Evolutionary conservation across 2,329 filamentous ascomycete genomes (phyloP).

Genomic region (Paraphaeosphaeria sporulosa): DNA sequence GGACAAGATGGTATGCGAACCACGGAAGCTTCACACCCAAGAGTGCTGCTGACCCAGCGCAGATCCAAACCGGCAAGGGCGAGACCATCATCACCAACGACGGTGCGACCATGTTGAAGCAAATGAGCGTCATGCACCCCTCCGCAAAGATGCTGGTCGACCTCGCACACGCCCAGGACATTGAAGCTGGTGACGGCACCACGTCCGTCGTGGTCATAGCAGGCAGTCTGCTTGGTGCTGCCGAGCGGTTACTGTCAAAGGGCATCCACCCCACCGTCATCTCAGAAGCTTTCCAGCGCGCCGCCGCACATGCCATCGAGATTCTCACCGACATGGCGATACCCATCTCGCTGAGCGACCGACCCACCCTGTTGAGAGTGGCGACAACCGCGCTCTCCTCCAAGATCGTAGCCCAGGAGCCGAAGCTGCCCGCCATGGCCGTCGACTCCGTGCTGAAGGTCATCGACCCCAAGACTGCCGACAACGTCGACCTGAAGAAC

Average conservation of each 20-base stretch:
- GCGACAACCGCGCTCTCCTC: conserved; percentile 97
- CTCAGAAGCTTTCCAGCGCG: conserved; percentile 95
- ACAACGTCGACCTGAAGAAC: conserved; percentile 96
- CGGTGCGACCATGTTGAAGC: conserved; percentile 98
- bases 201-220: conserved; percentile 98
- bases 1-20: conserved; percentile 84
- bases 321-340: conserved; percentile 95
- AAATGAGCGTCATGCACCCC: conserved; percentile 99
- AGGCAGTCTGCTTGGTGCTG: conserved; percentile 90
- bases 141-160: conserved; percentile 99
- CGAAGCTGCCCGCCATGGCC: conserved; percentile 96
- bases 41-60: conserved; percentile 23
- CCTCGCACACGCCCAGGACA: conserved; percentile 94
- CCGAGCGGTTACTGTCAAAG: conserved; percentile 88
- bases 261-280: conserved; percentile 96
- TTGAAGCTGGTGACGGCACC: conserved; percentile 97
- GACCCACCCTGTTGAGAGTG: conserved; percentile 89
- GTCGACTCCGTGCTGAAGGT: conserved; percentile 96
- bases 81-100: conserved; percentile 99
- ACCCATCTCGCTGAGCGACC: conserved; percentile 88
- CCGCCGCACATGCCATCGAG: conserved; percentile 85
- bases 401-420: conserved; percentile 98
- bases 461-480: conserved; percentile 92
- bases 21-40: background rate
- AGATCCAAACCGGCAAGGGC: conserved; percentile 93